A percentile compares a stretch with the other conserved stretches of the same genome.
These are phyloP conservation scores for Taxillus chinensis DNA, from an alignment of 164 flowering plant genomes.

Conservation along the genomic window DNA sequence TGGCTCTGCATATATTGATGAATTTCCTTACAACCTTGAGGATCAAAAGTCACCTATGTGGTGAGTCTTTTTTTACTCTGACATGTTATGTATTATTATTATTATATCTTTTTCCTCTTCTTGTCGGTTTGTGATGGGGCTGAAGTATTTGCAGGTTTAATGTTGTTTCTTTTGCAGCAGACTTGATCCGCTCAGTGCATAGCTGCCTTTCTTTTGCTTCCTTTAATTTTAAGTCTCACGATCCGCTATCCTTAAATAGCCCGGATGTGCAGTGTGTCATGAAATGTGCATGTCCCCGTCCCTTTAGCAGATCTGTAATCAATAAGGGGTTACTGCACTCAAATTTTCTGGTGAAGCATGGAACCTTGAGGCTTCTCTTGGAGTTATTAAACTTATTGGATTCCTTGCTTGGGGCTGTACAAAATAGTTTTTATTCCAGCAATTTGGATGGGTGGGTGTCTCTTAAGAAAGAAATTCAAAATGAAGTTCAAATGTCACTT, in stretches of 20 bases:
- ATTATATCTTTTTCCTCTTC: not conserved
- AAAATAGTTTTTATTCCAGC: constrained; percentile 12
- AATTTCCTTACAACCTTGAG: constrained; percentile 77
- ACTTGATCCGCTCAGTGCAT: constrained; percentile 54
- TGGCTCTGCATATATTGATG: constrained; percentile 68
- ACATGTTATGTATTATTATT: not conserved
- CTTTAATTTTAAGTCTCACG: constrained; percentile 17
- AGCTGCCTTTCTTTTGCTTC: constrained; percentile 27
- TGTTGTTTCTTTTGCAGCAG: constrained; percentile 60
- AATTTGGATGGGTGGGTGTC: constrained; percentile 25
- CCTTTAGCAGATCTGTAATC: constrained; percentile 47
- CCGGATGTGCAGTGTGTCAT: constrained; percentile 45
- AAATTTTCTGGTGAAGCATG: constrained; percentile 60
- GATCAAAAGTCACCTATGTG: constrained; percentile 62
- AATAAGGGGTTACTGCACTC: constrained; percentile 86
- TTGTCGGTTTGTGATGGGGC: constrained; percentile 10
- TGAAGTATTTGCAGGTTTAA: constrained; percentile 64
- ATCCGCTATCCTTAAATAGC: constrained; percentile 27
- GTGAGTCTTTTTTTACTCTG: constrained; percentile 27
- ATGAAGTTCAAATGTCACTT: constrained; percentile 47
- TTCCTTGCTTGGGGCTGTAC: constrained; percentile 32
- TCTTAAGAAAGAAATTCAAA: constrained; percentile 56
- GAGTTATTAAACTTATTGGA: constrained; percentile 64
- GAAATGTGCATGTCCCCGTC: constrained; percentile 64
- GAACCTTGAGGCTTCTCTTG: constrained; percentile 64